Base-by-base conservation (phyloP, 2,329 filamentous ascomycete species). In the Colletotrichum viniferum region DNA sequence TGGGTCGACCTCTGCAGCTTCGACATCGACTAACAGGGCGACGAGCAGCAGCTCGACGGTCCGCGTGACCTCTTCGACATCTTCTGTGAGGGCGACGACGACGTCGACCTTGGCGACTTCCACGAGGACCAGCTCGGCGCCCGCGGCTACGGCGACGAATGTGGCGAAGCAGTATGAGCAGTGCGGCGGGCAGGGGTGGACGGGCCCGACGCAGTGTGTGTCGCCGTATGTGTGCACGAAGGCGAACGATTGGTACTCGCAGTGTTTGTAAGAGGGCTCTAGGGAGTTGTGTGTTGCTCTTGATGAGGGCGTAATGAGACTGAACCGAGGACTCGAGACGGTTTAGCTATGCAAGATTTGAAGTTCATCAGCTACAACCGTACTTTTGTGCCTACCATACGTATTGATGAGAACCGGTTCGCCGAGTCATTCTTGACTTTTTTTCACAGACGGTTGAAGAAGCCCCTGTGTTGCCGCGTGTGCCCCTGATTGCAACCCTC, bases 131-230 rank as follows among this genome's bases (percentile, higher is more conserved):
- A 71, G 58, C 28, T 69, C 76, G 2, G 69, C 76, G 6, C 76
- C 76, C 1, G 36, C 65, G 9, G 13, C 76, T 1, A 77, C 76
- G 4, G 71, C 43, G 63, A 77, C 73, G 4, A 67, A 43, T n/a
- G 26, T 76, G 10, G 77, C 76, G 6, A 65, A 67, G 18, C 78
- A 77, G 43, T 80, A 66, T 73, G 82, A 76, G 3, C 86, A 88
- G 77, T 88, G 87, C 43, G 87, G 87, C 34, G 87, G 87, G 21
- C 79, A 78, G 14, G 77, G 73, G 16, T 88, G 81, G 80, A 78
- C 78, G 10, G 86, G 87, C 0, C 43, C 80, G 2, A 87, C 82
- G 5, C 83, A 82, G 1, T 88, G 87, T 52, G 81, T 85, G 14
- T 80, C 83, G 21, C 87, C 87, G 10, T 87, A 85, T 65, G 79